These are phyloP conservation scores for Dovyalis caffra DNA, from an alignment of 345 rosid species.

Conservation along the genomic window DNA sequence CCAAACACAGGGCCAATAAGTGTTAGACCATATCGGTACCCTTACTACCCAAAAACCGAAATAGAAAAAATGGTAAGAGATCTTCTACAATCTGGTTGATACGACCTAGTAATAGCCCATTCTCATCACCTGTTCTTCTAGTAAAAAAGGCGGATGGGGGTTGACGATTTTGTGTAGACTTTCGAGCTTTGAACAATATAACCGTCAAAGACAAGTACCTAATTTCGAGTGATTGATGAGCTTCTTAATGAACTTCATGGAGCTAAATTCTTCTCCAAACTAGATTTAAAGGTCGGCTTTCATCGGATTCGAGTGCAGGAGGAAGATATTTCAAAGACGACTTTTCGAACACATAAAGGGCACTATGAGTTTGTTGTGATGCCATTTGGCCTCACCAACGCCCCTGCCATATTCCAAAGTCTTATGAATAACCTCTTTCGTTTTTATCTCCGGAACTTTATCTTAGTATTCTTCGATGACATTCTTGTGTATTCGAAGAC, in stretches of 20 bases:
- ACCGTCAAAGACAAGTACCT: neutral
- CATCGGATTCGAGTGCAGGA: neutral
- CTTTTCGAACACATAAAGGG: neutral
- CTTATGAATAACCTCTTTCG: neutral
- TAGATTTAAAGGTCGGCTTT: neutral
- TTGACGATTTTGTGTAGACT: neutral
- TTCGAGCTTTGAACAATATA: too few species aligned
- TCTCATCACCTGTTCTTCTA: neutral
- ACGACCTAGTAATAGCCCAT: too few species aligned
- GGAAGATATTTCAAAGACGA: neutral
- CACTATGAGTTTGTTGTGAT: neutral
- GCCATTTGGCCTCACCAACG: neutral
- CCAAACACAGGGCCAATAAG: too few species aligned
- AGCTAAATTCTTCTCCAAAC: neutral
- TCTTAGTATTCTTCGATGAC: neutral
- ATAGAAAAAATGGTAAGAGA: too few species aligned
- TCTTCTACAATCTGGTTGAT: too few species aligned
- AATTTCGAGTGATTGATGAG: neutral
- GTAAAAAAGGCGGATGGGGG: neutral
- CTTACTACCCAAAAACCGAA: too few species aligned
- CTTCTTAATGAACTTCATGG: neutral
- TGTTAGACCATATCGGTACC: too few species aligned
- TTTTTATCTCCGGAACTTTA: neutral
- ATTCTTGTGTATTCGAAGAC: neutral
- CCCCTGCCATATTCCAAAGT: neutral